These are phyloP conservation scores for Lichtheimia ramosa DNA, from an alignment of 371 early-diverging fungal species.

Conservation along the genomic window DNA sequence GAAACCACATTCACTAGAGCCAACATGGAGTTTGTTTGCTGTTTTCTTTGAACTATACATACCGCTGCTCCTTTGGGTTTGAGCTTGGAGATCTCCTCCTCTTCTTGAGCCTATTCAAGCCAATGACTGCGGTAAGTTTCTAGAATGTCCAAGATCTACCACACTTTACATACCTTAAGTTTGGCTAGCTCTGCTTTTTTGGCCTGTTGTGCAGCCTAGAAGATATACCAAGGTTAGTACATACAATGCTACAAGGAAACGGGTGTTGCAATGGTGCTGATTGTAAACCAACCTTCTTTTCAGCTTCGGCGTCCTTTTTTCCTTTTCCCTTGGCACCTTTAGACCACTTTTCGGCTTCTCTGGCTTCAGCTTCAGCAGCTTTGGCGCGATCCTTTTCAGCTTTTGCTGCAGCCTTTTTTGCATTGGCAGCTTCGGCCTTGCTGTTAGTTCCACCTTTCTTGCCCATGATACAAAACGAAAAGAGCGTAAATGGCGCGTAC, in stretches of 20 bases:
- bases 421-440: constrained; percentile 67
- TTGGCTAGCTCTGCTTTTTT: constrained; percentile 36
- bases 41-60: no score
- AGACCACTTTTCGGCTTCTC: constrained; percentile 65
- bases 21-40: no score
- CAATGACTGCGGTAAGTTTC: background rate
- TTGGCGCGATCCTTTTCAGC: constrained; percentile 61
- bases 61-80: constrained; percentile 17
- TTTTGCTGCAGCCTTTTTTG: constrained; percentile 69
- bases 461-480: constrained; percentile 26
- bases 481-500: constrained; percentile 1
- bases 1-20: no score
- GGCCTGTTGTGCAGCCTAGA: constrained; percentile 37
- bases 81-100: constrained; percentile 29
- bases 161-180: constrained; percentile 5
- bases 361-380: constrained; percentile 53
- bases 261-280: background rate
- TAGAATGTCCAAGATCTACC: no score
- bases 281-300: constrained; percentile 57
- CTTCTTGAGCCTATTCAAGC: constrained; percentile 47
- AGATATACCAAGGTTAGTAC: background rate
- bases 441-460: constrained; percentile 40
- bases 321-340: constrained; percentile 68
- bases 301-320: constrained; percentile 71
- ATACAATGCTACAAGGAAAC: background rate